Percentiles rank a stretch among this genome's conserved stretches.
phyloP scores from a whole-genome alignment of 768 basidiomycete genomes.

The Nidularia pulvinata region DNA sequence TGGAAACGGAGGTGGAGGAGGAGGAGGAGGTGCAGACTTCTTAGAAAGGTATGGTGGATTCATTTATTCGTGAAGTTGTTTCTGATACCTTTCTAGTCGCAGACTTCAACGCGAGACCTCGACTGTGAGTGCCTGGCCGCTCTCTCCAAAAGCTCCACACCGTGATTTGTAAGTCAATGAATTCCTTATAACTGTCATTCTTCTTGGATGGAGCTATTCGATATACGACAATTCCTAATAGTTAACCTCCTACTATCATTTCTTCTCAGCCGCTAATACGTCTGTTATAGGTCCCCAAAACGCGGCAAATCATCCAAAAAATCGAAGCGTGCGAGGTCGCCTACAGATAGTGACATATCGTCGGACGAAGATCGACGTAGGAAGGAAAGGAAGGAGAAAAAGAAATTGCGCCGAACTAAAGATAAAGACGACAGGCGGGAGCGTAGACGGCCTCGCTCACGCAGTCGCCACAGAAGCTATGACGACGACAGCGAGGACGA shows the following conservation, averaged over 20 bases:
- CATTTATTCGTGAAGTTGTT: neutral
- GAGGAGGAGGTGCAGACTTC: conserved; percentile 43
- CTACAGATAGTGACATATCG: conserved; percentile 47
- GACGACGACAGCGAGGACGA: conserved; percentile 38
- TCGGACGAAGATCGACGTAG: conserved; percentile 60
- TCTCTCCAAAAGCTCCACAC: conserved; percentile 71
- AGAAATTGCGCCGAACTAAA: conserved; percentile 47
- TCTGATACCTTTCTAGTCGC: conserved; percentile 45
- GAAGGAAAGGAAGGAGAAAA: conserved; percentile 61
- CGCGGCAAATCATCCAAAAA: conserved; percentile 56
- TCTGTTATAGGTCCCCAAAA: conserved; percentile 49
- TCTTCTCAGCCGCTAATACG: neutral
- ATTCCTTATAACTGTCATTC: conserved; percentile 1
- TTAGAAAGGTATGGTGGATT: conserved; percentile 60
- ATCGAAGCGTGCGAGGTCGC: conserved; percentile 57
- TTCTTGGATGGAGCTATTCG: neutral
- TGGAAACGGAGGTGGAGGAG: conserved; percentile 11
- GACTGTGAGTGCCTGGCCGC: conserved; percentile 73
- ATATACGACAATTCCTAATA: too few species aligned
- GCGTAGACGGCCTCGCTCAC: conserved; percentile 22
- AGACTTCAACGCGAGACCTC: conserved; percentile 62
- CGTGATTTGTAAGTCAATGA: conserved; percentile 46
- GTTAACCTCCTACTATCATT: neutral
- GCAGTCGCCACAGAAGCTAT: conserved; percentile 22
- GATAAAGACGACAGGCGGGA: conserved; percentile 36